Evolutionary conservation across 495 filamentous ascomycete genomes (phyloP), one percentile per base, ranked within the genome.

Genomic region (Podospora sp.): DNA sequence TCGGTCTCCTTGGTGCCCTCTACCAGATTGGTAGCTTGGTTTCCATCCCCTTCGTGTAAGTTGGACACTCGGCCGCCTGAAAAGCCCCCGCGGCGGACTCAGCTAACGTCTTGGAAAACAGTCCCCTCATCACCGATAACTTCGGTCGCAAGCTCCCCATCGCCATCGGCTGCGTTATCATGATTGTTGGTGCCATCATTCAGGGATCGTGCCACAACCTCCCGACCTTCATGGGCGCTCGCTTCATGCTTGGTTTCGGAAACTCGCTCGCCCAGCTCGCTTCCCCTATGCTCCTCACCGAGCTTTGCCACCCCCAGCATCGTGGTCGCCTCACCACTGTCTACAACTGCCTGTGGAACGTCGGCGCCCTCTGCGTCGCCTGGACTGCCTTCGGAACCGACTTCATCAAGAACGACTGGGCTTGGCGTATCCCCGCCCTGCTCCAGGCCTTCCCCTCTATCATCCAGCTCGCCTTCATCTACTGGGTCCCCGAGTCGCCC

Each of bases 291-390:
- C 76, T 91, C 62, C 81, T 90, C 49, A 87, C 87, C 33, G 88
- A 91, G 77, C 74, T 91, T 58, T 83, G 82, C 50, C 88, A 90
- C 69, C 86, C 88, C 51, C 87, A 90, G 75, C 88, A 90, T 63
- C 87, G 87, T 76, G 88, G 83, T 36, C 80, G 86, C 71, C 83
- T 90, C 72, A 89, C 86, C 50, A 85, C 86, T 25, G 84, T 90
- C 46, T 91, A 90, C 73, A 90, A 91, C 77, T 85, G 84, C 73
- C 81, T 84, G 67, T 89, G 84, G 83, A 88, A 89, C 75, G 78
- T 85, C 29, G 86, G 85, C 35, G 80, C 84, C 55, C 79, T 87
- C 36, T 67, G 86, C 52, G 84, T 85, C 6, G 80, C 84, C 5
- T 85, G 85, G 53, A 68, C 86, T 51, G 80, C 81, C 12, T 80